phyloP scores from a whole-genome alignment of 2,329 filamentous ascomycete species.

The Elsinoe necatrix region DNA sequence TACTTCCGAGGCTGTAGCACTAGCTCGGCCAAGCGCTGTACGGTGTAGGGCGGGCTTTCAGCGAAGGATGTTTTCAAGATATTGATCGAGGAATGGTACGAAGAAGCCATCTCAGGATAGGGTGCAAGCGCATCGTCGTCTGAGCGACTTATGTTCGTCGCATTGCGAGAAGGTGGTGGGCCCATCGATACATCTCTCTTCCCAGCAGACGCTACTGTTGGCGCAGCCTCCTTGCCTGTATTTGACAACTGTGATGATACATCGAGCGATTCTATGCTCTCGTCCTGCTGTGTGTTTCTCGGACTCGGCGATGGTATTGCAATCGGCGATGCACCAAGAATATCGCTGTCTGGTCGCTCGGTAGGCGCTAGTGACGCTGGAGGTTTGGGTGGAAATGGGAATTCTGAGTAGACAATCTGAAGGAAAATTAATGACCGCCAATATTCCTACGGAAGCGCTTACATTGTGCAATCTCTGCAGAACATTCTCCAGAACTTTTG shows the following conservation, averaged over 20 bases:
- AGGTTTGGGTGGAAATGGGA: constrained; percentile 58
- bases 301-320: constrained; percentile 11
- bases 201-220: constrained; percentile 33
- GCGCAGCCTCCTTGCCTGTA: constrained; percentile 60
- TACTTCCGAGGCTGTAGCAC: constrained; percentile 66
- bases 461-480: constrained; percentile 61
- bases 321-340: constrained; percentile 18
- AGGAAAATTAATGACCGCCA: neutral
- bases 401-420: constrained; percentile 67
- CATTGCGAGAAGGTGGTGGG: constrained; percentile 23
- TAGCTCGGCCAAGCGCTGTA: constrained; percentile 86
- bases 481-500: constrained; percentile 55
- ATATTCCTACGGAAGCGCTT: constrained; percentile 19
- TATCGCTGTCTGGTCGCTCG: constrained; percentile 27
- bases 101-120: constrained; percentile 49
- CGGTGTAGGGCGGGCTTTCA: constrained; percentile 74
- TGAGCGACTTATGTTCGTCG: neutral
- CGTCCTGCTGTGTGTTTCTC: constrained; percentile 13
- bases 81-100: constrained; percentile 33
- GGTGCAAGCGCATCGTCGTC: neutral
- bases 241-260: constrained; percentile 31
- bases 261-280: neutral
- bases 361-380: constrained; percentile 33
- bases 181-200: constrained; percentile 23
- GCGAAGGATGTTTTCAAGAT: constrained; percentile 51